Conservation (phyloP, 345 rosid genomes). For the Syzygium aromaticum region DNA sequence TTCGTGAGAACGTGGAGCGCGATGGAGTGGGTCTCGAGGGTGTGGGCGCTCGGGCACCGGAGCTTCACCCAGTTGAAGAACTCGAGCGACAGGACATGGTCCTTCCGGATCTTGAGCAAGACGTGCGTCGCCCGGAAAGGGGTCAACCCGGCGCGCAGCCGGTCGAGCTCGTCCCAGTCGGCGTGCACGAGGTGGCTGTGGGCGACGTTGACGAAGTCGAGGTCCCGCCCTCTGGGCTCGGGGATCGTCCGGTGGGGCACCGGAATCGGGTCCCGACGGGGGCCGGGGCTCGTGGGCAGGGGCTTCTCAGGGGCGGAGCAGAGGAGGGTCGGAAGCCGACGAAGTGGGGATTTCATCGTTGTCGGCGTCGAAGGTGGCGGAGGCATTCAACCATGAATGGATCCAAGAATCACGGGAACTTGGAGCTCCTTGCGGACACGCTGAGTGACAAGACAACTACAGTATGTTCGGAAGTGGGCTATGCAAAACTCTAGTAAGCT, state of each 20-base stretch:
- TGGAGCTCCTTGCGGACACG: rapidly evolving
- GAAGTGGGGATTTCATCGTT: neutral
- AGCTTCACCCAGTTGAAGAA: conserved; percentile 61
- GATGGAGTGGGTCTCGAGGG: conserved; percentile 51
- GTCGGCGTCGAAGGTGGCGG: neutral
- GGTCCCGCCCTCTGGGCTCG: conserved; percentile 66
- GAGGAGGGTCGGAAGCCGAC: neutral
- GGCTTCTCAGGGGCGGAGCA: neutral
- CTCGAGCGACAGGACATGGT: conserved; percentile 59
- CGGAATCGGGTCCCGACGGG: conserved; percentile 28
- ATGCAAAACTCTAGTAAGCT: neutral
- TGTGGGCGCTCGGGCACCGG: conserved; percentile 31
- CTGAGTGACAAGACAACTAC: rapidly evolving
- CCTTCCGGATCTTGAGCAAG: conserved; percentile 52
- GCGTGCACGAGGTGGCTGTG: conserved; percentile 80
- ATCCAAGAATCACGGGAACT: neutral
- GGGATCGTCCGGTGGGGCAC: conserved; percentile 59
- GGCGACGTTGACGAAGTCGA: conserved; percentile 72
- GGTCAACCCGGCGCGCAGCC: conserved; percentile 29
- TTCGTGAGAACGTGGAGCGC: conserved; percentile 65
- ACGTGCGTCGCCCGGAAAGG: conserved; percentile 53
- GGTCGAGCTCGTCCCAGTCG: conserved; percentile 60
- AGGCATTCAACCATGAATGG: neutral
- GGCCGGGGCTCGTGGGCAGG: neutral
- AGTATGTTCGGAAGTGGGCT: neutral